Evolutionary conservation across 495 filamentous ascomycete genomes (phyloP).

Genomic region (Tuber brumale): DNA sequence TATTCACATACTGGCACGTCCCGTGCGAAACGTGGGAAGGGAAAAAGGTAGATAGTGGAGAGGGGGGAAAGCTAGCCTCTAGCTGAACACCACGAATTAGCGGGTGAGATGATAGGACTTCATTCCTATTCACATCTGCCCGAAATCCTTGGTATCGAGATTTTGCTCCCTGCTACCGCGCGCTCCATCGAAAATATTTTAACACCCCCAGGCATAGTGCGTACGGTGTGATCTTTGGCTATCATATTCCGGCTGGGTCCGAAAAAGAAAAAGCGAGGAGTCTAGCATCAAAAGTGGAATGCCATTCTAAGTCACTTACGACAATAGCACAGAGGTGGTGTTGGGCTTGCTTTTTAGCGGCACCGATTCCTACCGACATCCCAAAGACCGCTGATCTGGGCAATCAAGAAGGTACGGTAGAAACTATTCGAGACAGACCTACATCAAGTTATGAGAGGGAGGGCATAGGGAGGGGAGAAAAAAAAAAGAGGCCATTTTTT

Average conservation of each 20-base stretch:
- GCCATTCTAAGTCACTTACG: neutral
- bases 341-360: neutral
- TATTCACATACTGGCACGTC: neutral
- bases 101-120: neutral
- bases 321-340: neutral
- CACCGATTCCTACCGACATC: neutral
- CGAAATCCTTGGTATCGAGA: neutral
- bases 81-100: neutral
- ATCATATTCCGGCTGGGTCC: neutral
- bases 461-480: neutral
- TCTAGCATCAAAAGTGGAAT: neutral
- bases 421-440: neutral
- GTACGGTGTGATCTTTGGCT: neutral
- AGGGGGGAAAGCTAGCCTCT: neutral
- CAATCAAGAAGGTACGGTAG: neutral
- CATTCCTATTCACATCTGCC: neutral
- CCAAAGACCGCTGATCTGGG: neutral
- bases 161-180: neutral
- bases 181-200: neutral
- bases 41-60: neutral
- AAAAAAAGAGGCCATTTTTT: neutral
- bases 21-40: neutral
- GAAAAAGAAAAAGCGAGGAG: neutral
- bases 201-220: neutral
- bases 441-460: neutral